phyloP scores from a whole-genome alignment of 1,284 basidiomycete genomes.

The Neonothopanus nambi region DNA sequence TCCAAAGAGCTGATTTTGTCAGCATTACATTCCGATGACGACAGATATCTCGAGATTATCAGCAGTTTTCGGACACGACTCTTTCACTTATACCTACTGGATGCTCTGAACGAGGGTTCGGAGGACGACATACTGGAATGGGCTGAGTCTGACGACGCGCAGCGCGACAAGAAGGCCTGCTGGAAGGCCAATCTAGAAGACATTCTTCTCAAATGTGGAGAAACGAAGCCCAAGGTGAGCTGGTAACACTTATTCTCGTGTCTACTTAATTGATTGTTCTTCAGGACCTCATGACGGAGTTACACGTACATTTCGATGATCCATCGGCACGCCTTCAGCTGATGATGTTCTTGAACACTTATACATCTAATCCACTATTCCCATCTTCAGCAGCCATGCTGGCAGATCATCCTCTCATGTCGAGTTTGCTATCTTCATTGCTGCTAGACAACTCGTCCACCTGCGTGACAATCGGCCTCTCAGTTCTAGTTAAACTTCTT shows the following conservation, averaged over 20 bases:
- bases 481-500: conserved; percentile 67
- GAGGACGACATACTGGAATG: conserved; percentile 72
- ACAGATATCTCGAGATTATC: conserved; percentile 47
- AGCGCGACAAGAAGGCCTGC: conserved; percentile 55
- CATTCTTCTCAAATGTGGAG: conserved; percentile 63
- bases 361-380: conserved; percentile 57
- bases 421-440: conserved; percentile 60
- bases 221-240: conserved; percentile 61
- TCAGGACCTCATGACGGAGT: conserved; percentile 68
- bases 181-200: conserved; percentile 82
- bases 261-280: conserved; percentile 20
- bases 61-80: conserved; percentile 64
- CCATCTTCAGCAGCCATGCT: conserved; percentile 49
- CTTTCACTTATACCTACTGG: conserved; percentile 72
- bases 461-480: conserved; percentile 60
- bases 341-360: conserved; percentile 59
- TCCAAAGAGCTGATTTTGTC: conserved; percentile 73
- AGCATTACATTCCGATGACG: conserved; percentile 52
- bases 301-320: conserved; percentile 57
- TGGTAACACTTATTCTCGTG: conserved; percentile 8
- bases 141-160: conserved; percentile 59
- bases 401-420: conserved; percentile 61
- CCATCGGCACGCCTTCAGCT: conserved; percentile 69
- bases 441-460: conserved; percentile 74
- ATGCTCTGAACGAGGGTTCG: conserved; percentile 72